Evolutionary conservation across 2,329 filamentous ascomycete genomes (phyloP).

Genomic region (Colletotrichum karsti): DNA sequence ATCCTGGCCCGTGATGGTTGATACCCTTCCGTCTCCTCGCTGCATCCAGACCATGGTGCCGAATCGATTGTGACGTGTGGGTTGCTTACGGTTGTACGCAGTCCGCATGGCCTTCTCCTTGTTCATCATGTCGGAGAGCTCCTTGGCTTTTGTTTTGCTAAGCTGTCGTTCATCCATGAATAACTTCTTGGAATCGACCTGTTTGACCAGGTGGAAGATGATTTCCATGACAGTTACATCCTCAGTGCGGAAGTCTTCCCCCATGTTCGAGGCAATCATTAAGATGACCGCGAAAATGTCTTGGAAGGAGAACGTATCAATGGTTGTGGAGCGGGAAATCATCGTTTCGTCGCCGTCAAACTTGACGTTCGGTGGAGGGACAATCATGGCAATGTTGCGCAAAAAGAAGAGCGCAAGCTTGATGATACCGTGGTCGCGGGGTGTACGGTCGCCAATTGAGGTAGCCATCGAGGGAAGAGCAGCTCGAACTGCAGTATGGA

Average conservation of each 20-base stretch:
- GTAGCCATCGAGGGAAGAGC: slow-evolving; percentile 88
- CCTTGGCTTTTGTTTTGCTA: slow-evolving; percentile 73
- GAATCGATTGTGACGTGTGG: slow-evolving; percentile 91
- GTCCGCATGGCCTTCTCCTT: slow-evolving; percentile 88
- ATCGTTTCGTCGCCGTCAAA: slow-evolving; percentile 91
- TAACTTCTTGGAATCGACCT: slow-evolving; percentile 82
- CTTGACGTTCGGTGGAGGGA: slow-evolving; percentile 74
- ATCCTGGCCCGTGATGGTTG: slow-evolving; percentile 88
- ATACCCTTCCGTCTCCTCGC: slow-evolving; percentile 83
- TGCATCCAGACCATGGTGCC: slow-evolving; percentile 98
- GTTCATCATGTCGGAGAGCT: slow-evolving; percentile 77
- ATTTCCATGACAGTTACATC: slow-evolving; percentile 92
- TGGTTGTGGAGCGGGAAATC: slow-evolving; percentile 85
- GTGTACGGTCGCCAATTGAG: slow-evolving; percentile 76
- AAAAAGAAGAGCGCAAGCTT: slow-evolving; percentile 90
- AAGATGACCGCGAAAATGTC: slow-evolving; percentile 88
- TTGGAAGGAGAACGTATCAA: slow-evolving; percentile 89
- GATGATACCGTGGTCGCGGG: slow-evolving; percentile 90
- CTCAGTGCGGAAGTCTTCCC: slow-evolving; percentile 89
- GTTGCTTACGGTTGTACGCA: slow-evolving; percentile 78
- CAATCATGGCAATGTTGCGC: slow-evolving; percentile 87
- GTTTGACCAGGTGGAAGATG: slow-evolving; percentile 91
- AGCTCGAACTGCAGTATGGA: slow-evolving; percentile 82
- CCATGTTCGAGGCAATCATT: slow-evolving; percentile 90
- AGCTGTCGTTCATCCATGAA: slow-evolving; percentile 85